These are phyloP conservation scores for Myrica gale DNA, from an alignment of 306 rosid genomes.

Conservation along the genomic window DNA sequence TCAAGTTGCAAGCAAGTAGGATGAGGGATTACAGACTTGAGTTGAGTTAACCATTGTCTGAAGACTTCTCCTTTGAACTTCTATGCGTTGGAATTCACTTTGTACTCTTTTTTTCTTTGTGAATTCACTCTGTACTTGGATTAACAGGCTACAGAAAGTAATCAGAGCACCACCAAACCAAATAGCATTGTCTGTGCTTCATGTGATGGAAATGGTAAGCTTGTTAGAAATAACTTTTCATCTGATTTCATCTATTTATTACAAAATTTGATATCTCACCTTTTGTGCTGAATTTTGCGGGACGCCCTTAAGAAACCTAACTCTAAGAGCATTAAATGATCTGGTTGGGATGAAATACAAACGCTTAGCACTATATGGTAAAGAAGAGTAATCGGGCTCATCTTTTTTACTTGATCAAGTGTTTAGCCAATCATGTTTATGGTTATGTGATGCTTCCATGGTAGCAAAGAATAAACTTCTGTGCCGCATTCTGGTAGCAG, in stretches of 20 bases:
- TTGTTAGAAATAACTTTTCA: constrained; percentile 8
- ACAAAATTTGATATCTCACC: neutral
- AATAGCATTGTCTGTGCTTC: constrained; percentile 64
- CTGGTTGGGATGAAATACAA: neutral
- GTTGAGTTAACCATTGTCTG: constrained; percentile 10
- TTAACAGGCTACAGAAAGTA: constrained; percentile 68
- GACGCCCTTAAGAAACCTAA: neutral
- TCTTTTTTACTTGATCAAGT: neutral
- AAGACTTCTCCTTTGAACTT: constrained; percentile 16
- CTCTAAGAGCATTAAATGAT: neutral
- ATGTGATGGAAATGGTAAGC: constrained; percentile 92
- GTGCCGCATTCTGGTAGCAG: neutral
- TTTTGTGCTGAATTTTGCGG: neutral
- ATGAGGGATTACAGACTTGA: constrained; percentile 15
- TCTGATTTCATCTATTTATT: neutral
- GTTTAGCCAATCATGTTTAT: neutral
- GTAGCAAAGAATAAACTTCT: neutral
- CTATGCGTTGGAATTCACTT: constrained; percentile 8
- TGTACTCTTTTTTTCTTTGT: too few species aligned
- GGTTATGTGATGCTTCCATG: neutral
- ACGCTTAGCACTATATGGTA: neutral
- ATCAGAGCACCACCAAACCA: constrained; percentile 36
- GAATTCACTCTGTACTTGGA: constrained; percentile 20
- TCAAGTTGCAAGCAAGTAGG: constrained; percentile 5
- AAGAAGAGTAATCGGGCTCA: neutral